A percentile compares a stretch with the other conserved stretches of the same genome.
phyloP scores from a whole-genome alignment of 495 filamentous ascomycete species.

The Tuber melanosporum region DNA sequence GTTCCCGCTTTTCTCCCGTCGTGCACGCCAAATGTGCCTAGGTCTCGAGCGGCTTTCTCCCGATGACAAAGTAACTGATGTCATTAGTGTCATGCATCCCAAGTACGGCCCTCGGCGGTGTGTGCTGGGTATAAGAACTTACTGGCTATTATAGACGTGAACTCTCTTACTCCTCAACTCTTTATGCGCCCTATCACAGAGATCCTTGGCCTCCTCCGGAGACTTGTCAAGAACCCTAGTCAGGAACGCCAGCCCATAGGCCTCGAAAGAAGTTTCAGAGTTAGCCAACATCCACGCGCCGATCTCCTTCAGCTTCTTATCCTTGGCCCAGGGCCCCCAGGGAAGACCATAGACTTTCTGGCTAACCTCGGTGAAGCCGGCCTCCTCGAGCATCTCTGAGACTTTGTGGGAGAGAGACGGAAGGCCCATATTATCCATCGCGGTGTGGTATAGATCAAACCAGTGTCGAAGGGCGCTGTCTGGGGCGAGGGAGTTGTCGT shows the following conservation, averaged over 20 bases:
- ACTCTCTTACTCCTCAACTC: conserved; percentile 47
- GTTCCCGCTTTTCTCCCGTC: background rate
- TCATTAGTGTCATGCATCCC: background rate
- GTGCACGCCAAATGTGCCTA: background rate
- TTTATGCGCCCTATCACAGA: conserved; percentile 48
- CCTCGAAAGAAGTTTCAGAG: conserved; percentile 29
- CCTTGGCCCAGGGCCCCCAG: conserved; percentile 9
- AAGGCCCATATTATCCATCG: background rate
- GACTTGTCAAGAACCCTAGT: conserved; percentile 22
- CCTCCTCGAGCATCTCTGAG: background rate
- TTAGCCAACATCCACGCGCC: conserved; percentile 10
- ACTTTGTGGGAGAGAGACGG: background rate
- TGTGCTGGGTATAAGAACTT: background rate
- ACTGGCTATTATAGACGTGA: conserved; percentile 40
- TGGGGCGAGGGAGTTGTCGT: conserved; percentile 15
- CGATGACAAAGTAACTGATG: background rate
- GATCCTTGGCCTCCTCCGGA: conserved; percentile 49
- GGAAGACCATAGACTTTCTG: background rate
- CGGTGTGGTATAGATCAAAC: background rate
- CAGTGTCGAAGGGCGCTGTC: background rate
- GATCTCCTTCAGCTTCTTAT: conserved; percentile 16
- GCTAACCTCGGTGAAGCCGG: background rate
- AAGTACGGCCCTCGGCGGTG: background rate
- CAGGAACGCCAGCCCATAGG: conserved; percentile 11
- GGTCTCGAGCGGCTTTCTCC: background rate